Conservation (phyloP, 306 rosid genomes). For the Malus fusca region DNA sequence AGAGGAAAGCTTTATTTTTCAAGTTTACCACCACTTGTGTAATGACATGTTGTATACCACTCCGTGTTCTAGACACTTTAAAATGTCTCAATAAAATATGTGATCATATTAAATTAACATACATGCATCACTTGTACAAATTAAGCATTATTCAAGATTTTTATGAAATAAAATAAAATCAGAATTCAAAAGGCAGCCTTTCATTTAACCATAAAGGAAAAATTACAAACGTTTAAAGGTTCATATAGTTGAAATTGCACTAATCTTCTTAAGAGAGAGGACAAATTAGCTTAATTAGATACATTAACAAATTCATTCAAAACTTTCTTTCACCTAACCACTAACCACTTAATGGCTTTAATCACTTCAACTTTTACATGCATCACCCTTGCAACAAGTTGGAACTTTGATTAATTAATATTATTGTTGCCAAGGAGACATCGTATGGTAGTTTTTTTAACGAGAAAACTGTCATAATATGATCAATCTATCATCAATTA, state of each 20-base stretch:
- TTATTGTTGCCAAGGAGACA: not conserved
- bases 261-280: slow-evolving; percentile 9
- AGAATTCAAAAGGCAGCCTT: not conserved
- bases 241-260: slow-evolving; percentile 2
- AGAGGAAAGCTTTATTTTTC: too few species aligned
- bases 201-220: not conserved
- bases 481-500: too few species aligned
- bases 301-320: slow-evolving; percentile 26
- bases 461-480: too few species aligned
- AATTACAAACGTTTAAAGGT: slow-evolving; percentile 6
- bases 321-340: slow-evolving; percentile 32
- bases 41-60: too few species aligned
- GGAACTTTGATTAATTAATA: not conserved
- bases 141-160: not conserved
- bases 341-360: slow-evolving; percentile 16
- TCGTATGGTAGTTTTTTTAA: not conserved
- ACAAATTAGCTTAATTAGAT: slow-evolving; percentile 53
- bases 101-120: not conserved
- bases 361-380: slow-evolving; percentile 11
- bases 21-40: too few species aligned
- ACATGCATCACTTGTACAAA: not conserved
- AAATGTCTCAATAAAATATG: not conserved
- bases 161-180: not conserved
- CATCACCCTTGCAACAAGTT: slow-evolving; percentile 4
- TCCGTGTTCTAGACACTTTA: too few species aligned